Evolutionary conservation across 2,329 filamentous ascomycete genomes (phyloP).

Genomic region (Cladobotryum mycophilum): DNA sequence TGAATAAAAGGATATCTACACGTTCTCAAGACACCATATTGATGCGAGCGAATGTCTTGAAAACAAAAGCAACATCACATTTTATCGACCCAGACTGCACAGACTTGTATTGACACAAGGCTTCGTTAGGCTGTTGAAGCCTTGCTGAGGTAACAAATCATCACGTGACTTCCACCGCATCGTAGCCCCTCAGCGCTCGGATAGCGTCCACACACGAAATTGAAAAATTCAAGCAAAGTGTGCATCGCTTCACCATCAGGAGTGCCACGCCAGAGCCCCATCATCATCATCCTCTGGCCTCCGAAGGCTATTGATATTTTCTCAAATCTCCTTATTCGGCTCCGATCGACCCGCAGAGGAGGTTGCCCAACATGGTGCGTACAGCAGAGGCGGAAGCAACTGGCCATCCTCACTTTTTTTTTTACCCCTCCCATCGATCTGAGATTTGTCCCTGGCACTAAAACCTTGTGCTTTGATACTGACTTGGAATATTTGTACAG

Average conservation of each 20-base stretch:
- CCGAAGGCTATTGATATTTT: conserved; percentile 31
- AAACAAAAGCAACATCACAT: too few relatives aligned
- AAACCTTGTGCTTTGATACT: conserved; percentile 5
- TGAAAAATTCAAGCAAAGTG: conserved; percentile 35
- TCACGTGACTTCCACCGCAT: conserved; percentile 28
- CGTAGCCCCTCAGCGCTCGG: conserved; percentile 36
- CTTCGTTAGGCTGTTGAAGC: neutral
- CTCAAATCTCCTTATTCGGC: conserved; percentile 30
- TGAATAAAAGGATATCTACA: too few relatives aligned
- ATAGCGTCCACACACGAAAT: conserved; percentile 42
- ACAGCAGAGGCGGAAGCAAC: conserved; percentile 7
- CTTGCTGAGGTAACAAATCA: conserved; percentile 23
- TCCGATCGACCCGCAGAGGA: conserved; percentile 38
- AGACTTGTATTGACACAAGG: neutral
- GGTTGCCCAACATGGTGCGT: conserved; percentile 48
- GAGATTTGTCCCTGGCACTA: neutral
- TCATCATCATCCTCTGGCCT: conserved; percentile 30
- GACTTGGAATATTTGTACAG: conserved; percentile 39
- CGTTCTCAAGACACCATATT: too few relatives aligned
- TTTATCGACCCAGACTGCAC: too few relatives aligned
- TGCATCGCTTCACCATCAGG: conserved; percentile 32
- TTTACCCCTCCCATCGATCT: conserved; percentile 16
- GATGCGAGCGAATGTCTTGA: too few relatives aligned
- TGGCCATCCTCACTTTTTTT: conserved; percentile 21
- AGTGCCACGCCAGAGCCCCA: conserved; percentile 33